Evolutionary conservation across 768 basidiomycete species (phyloP), one percentile per base, ranked within the genome.

Genomic region (Naematelia aurantialba): DNA sequence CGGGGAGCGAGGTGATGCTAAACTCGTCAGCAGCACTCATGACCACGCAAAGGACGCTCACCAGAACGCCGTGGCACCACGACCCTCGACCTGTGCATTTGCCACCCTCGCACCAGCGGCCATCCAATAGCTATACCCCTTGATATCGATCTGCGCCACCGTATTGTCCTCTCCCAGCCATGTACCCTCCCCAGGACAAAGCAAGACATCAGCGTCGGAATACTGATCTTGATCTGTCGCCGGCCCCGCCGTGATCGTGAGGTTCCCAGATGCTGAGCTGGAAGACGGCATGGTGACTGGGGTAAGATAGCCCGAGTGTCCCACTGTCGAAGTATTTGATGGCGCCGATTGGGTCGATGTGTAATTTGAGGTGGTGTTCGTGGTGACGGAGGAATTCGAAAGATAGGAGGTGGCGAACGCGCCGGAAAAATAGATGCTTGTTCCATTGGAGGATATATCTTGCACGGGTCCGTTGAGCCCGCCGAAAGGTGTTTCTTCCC

Each of bases 21-120:
- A 11, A 19, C 17, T 22, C 24, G 45, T 65, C 44, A 65, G 46
- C 50, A 45, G 66, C 46, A 59, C 55, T n/a, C 26, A 13, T 52
- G 49, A 22, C 27, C 27, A 62, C 66, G 25, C 12, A 27, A 25
- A 14, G n/a, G 34, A 27, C 4, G 71, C 84, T 55, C 76, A 93
- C 93, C 83, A 87, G 78, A 99, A 99, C 3, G 81, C 82, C n/a
- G 85, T 89, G 0, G 94, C 94, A 44, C 91, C 88, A 66, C 88
- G 85, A 53, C 85, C 83, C 52, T 81, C 78, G 62, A 86, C 81
- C 76, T 94, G 89, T 5, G 91, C 93, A 78, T 99, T 98, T 25
- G 91, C 93, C 26, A 99, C 80, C 46, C 96, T 85, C 49, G 97
- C 73, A 3, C 94, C 96, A 57, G 81, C 85, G 2, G 85, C 88